Percentiles rank a stretch among this genome's conserved stretches.
Evolutionary conservation across 1,284 basidiomycete genomes (phyloP).

Genomic region (Termitomyces sp.): DNA sequence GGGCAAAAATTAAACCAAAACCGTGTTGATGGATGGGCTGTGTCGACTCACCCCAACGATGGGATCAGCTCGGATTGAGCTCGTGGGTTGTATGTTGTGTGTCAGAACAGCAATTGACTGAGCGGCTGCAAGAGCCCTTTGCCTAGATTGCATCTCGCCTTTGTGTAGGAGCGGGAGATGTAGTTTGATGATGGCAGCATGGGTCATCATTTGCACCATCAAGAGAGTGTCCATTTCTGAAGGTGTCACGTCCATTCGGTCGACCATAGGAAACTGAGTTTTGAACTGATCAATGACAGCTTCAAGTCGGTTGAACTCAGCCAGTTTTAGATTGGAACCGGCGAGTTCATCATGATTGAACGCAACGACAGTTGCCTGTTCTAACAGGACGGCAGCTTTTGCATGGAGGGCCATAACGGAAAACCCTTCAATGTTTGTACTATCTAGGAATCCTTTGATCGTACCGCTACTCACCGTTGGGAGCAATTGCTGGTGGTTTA

Average conservation of each 20-base stretch:
- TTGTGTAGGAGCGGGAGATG: constrained; percentile 9
- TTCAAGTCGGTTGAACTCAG: constrained; percentile 12
- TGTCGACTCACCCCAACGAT: constrained; percentile 15
- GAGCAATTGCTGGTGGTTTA: constrained; percentile 15
- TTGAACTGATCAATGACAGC: constrained; percentile 15
- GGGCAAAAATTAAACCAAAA: neutral
- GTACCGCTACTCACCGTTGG: constrained; percentile 23
- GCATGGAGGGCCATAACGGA: constrained; percentile 25
- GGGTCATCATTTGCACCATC: constrained; percentile 16
- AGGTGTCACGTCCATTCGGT: constrained; percentile 9
- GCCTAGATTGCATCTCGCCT: constrained; percentile 11
- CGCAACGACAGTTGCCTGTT: constrained; percentile 15
- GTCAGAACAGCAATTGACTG: constrained; percentile 15
- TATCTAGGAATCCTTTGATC: constrained; percentile 25
- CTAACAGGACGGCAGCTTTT: constrained; percentile 24
- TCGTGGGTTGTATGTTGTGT: constrained; percentile 6
- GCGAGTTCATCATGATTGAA: constrained; percentile 1
- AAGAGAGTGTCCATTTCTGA: constrained; percentile 14
- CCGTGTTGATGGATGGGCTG: neutral
- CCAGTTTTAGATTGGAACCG: neutral
- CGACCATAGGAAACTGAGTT: constrained; percentile 11
- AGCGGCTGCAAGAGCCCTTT: constrained; percentile 14
- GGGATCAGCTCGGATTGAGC: constrained; percentile 12
- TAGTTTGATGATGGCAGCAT: constrained; percentile 18
- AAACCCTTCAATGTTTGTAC: constrained; percentile 18